Percentiles rank a stretch among this genome's conserved stretches.
Conservation (phyloP, 352 stramenopile genomes). For the Pythium inflatum region DNA sequence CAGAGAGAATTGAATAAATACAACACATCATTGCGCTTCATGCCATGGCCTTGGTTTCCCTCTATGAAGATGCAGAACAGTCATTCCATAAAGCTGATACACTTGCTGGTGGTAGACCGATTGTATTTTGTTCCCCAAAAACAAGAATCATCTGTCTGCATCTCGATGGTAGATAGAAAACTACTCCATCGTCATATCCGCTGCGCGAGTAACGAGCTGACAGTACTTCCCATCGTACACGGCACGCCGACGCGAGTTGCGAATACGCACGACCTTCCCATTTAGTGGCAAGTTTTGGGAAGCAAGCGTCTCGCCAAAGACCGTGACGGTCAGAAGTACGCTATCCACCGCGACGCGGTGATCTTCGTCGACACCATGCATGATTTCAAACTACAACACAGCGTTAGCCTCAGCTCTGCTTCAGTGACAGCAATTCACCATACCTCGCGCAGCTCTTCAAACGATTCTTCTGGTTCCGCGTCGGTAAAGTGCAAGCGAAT, state of each 20-base stretch:
- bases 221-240: conserved; percentile 26
- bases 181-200: conserved; percentile 16
- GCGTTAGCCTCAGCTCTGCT: not conserved
- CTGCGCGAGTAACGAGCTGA: conserved; percentile 20
- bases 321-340: conserved; percentile 24
- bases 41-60: too few relatives aligned
- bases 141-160: not conserved
- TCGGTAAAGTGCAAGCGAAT: conserved; percentile 24
- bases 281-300: conserved; percentile 10
- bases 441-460: not conserved
- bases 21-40: too few relatives aligned
- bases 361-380: conserved; percentile 22
- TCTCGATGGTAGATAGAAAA: too few relatives aligned
- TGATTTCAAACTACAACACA: conserved; percentile 5
- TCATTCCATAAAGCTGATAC: too few relatives aligned
- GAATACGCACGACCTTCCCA: conserved; percentile 17
- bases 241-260: conserved; percentile 20
- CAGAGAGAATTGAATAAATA: too few relatives aligned
- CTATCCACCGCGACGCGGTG: conserved; percentile 11
- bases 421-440: not conserved
- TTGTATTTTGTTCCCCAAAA: too few relatives aligned
- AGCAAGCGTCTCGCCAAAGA: conserved; percentile 25
- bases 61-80: too few relatives aligned
- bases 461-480: conserved; percentile 11
- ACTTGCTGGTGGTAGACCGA: too few relatives aligned